Conservation (phyloP, 2,329 filamentous ascomycete genomes). For the Fusarium longipes region DNA sequence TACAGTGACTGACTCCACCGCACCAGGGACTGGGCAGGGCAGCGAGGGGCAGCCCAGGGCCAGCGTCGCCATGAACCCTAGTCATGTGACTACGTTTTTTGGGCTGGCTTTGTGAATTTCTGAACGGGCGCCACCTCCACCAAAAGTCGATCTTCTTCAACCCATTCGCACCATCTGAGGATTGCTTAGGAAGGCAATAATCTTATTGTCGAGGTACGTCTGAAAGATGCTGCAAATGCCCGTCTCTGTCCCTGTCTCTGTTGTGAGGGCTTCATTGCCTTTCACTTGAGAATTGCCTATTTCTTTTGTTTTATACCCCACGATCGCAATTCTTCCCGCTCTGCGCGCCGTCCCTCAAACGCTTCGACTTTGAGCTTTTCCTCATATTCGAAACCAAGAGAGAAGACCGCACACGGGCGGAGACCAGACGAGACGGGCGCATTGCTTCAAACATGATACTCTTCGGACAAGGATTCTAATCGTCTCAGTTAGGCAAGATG, state of each 20-base stretch:
- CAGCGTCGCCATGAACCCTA: conserved; percentile 42
- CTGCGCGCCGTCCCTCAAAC: conserved; percentile 25
- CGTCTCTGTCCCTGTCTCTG: conserved; percentile 42
- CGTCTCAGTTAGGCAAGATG: conserved; percentile 70
- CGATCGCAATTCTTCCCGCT: conserved; percentile 19
- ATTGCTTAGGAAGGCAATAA: conserved; percentile 73
- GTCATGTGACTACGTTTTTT: conserved; percentile 47
- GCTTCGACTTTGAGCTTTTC: conserved; percentile 22
- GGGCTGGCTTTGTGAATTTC: conserved; percentile 41
- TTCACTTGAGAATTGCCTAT: conserved; percentile 47
- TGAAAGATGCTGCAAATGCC: conserved; percentile 60
- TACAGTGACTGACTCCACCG: not conserved
- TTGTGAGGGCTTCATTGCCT: conserved; percentile 48
- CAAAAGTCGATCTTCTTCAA: conserved; percentile 46
- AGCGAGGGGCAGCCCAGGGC: conserved; percentile 32
- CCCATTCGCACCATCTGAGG: conserved; percentile 62
- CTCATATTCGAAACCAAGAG: conserved; percentile 25
- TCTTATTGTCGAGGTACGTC: conserved; percentile 72
- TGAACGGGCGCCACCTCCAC: conserved; percentile 48
- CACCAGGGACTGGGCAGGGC: not conserved
- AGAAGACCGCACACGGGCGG: conserved; percentile 10
- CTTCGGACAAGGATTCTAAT: conserved; percentile 53
- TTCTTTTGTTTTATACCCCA: conserved; percentile 11
- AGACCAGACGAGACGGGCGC: conserved; percentile 9
- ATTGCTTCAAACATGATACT: conserved; percentile 5